Evolutionary conservation across 441 rosid species (phyloP).

Genomic region (Euphorbia corollata): DNA sequence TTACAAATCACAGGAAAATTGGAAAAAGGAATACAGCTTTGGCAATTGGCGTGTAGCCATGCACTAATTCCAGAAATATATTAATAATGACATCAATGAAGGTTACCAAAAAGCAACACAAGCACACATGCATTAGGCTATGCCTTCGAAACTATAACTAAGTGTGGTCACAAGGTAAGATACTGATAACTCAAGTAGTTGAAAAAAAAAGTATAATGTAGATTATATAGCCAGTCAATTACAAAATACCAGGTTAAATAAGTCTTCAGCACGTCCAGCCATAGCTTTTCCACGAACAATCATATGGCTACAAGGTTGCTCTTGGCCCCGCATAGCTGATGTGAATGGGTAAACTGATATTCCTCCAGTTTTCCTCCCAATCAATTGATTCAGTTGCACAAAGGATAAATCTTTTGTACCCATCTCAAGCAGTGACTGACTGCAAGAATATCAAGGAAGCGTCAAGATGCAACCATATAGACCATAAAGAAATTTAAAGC

Average conservation of each 20-base stretch:
- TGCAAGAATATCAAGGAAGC: conserved; percentile 26
- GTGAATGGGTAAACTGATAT: conserved; percentile 88
- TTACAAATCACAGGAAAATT: neutral
- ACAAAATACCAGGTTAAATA: conserved; percentile 65
- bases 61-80: neutral
- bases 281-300: conserved; percentile 93
- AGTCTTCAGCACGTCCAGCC: conserved; percentile 83
- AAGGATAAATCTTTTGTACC: conserved; percentile 84
- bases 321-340: conserved; percentile 66
- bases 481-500: neutral
- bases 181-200: neutral
- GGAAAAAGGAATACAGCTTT: neutral
- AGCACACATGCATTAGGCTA: neutral
- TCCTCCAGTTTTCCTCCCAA: conserved; percentile 98
- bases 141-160: neutral
- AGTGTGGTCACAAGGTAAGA: neutral
- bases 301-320: conserved; percentile 70
- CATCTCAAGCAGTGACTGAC: conserved; percentile 96
- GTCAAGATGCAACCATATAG: neutral
- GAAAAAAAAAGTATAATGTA: neutral
- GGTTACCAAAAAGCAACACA: neutral
- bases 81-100: conserved; percentile 1
- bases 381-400: conserved; percentile 94
- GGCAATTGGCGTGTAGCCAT: neutral
- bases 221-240: neutral